Evolutionary conservation across 768 basidiomycete genomes (phyloP).

Genomic region (Amanita rubescens): DNA sequence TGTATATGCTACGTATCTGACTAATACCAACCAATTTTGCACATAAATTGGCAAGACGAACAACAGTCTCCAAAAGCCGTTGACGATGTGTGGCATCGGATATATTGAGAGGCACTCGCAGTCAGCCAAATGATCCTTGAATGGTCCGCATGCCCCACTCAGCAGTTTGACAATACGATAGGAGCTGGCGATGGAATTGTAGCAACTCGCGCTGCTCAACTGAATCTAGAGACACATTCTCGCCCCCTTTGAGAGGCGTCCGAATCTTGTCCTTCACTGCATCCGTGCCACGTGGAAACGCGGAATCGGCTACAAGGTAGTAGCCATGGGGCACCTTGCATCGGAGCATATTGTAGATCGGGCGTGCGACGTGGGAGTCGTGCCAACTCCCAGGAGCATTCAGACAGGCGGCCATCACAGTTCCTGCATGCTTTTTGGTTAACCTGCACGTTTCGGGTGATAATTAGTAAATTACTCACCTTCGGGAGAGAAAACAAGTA

Average conservation of each 20-base stretch:
- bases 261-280: slow-evolving; percentile 24
- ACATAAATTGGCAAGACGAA: too few relatives aligned
- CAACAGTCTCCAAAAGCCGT: too few relatives aligned
- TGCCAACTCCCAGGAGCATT: slow-evolving; percentile 46
- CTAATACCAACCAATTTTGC: too few relatives aligned
- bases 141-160: too few relatives aligned
- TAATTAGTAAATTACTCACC: slow-evolving; percentile 13
- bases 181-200: slow-evolving; percentile 8
- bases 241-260: slow-evolving; percentile 14
- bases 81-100: too few relatives aligned
- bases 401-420: slow-evolving; percentile 26
- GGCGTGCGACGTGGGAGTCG: slow-evolving; percentile 32
- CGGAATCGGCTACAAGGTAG: slow-evolving; percentile 38
- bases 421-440: too few relatives aligned
- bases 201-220: too few relatives aligned
- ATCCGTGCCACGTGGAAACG: slow-evolving; percentile 31
- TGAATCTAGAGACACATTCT: slow-evolving; percentile 10
- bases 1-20: too few relatives aligned
- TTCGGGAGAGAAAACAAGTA: slow-evolving; percentile 22
- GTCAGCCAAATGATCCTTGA: too few relatives aligned
- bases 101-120: too few relatives aligned
- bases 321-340: slow-evolving; percentile 31
- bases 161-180: too few relatives aligned
- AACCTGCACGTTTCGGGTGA: too few relatives aligned
- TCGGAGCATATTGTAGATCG: slow-evolving; percentile 29